Percentiles rank a stretch among this genome's conserved stretches.
Evolutionary conservation across 345 rosid species (phyloP).

Genomic region (Nasturtium officinale): DNA sequence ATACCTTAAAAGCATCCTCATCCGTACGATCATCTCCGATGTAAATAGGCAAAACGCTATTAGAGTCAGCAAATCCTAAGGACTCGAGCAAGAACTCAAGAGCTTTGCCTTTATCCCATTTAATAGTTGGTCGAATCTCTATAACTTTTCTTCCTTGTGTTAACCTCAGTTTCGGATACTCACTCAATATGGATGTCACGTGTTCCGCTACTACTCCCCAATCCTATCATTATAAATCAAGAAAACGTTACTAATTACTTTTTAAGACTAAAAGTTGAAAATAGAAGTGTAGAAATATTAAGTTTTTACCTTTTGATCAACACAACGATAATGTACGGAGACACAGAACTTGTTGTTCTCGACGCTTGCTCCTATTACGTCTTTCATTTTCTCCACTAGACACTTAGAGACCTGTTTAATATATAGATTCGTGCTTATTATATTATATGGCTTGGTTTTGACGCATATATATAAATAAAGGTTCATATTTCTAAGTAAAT

Average conservation of each 20-base stretch:
- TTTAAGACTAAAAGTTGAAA: neutral
- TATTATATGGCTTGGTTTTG: neutral
- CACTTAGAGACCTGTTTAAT: constrained; percentile 49
- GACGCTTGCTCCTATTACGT: constrained; percentile 66
- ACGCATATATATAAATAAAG: neutral
- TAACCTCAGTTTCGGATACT: constrained; percentile 70
- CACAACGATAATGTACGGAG: constrained; percentile 86
- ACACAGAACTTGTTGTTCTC: constrained; percentile 90
- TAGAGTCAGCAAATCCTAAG: constrained; percentile 61
- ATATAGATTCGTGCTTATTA: neutral
- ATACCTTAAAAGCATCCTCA: constrained; percentile 89
- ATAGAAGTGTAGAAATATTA: too few relatives aligned
- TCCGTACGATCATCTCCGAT: constrained; percentile 92
- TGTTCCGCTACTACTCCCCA: constrained; percentile 66
- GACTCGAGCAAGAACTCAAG: constrained; percentile 79
- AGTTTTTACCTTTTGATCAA: constrained; percentile 79
- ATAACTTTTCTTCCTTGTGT: constrained; percentile 85
- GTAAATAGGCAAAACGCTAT: constrained; percentile 70
- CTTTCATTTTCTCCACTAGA: constrained; percentile 59
- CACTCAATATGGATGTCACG: constrained; percentile 57
- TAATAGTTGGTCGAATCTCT: constrained; percentile 85
- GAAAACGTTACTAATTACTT: neutral
- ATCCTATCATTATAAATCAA: constrained; percentile 46
- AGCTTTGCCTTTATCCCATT: constrained; percentile 97
- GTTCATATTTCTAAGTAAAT: neutral